Evolutionary conservation across 371 early-diverging fungal species (phyloP).

Genomic region (Mortierella sp.): DNA sequence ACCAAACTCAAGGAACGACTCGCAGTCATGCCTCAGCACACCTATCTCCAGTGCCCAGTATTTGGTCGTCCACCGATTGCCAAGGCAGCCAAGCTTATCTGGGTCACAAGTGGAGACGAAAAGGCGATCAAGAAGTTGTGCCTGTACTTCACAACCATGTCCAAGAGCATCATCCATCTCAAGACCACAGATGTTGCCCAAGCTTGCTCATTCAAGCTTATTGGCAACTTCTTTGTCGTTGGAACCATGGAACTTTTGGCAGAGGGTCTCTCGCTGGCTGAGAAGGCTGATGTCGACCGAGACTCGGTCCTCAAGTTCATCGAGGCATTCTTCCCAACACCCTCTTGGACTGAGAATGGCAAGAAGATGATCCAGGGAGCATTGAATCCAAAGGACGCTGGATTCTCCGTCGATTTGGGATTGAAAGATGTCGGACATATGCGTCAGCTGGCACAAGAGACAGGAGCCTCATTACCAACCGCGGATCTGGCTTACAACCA

Average conservation of each 20-base stretch:
- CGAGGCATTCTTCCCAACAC: slow-evolving; percentile 64
- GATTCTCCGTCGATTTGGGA: slow-evolving; percentile 64
- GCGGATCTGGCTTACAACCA: slow-evolving; percentile 40
- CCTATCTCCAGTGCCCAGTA: slow-evolving; percentile 59
- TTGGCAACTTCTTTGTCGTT: slow-evolving; percentile 77
- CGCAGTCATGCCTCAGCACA: slow-evolving; percentile 25
- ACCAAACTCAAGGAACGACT: slow-evolving; percentile 32
- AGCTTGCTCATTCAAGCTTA: slow-evolving; percentile 70
- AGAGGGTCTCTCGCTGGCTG: slow-evolving; percentile 78
- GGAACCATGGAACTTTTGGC: slow-evolving; percentile 73
- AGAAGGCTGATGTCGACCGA: slow-evolving; percentile 68
- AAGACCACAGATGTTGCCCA: slow-evolving; percentile 55
- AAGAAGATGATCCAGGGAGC: slow-evolving; percentile 58
- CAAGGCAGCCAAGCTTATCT: slow-evolving; percentile 56
- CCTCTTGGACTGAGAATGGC: slow-evolving; percentile 52
- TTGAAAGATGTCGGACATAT: slow-evolving; percentile 69
- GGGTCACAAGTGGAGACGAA: slow-evolving; percentile 57
- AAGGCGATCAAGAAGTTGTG: slow-evolving; percentile 23
- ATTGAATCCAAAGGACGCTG: slow-evolving; percentile 51
- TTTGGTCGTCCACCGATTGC: slow-evolving; percentile 65
- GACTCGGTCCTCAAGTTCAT: slow-evolving; percentile 71
- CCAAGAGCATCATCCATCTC: slow-evolving; percentile 46
- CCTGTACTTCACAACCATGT: slow-evolving; percentile 34
- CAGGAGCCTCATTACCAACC: slow-evolving; percentile 32
- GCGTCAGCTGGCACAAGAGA: slow-evolving; percentile 31